These are phyloP conservation scores for Beta vulgaris DNA, from an alignment of 148 eudicot species.

Conservation along the genomic window DNA sequence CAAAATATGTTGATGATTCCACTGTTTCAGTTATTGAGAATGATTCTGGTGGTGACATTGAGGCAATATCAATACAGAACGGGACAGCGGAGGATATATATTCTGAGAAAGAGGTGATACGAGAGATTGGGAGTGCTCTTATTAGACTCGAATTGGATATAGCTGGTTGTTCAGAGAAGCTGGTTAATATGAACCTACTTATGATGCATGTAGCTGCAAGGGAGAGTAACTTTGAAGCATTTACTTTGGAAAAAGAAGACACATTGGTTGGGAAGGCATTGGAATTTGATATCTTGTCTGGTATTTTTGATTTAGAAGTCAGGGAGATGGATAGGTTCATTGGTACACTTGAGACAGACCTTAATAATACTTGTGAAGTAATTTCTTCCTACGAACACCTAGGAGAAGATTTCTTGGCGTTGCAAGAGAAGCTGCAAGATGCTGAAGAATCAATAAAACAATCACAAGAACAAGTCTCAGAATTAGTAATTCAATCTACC, in stretches of 20 bases:
- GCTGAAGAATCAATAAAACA: conserved; percentile 68
- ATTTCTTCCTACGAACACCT: conserved; percentile 45
- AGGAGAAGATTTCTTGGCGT: conserved; percentile 34
- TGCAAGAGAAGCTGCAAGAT: conserved; percentile 57
- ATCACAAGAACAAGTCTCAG: conserved; percentile 64
- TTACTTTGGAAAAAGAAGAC: conserved; percentile 40
- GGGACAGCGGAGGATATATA: conserved; percentile 35
- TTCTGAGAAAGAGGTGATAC: conserved; percentile 41
- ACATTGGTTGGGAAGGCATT: conserved; percentile 43
- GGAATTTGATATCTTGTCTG: conserved; percentile 73
- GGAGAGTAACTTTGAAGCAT: conserved; percentile 80
- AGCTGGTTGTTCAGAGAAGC: conserved; percentile 72
- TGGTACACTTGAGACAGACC: conserved; percentile 47
- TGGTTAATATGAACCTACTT: conserved; percentile 68
- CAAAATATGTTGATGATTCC: conserved; percentile 32
- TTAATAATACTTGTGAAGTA: conserved; percentile 35
- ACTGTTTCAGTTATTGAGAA: conserved; percentile 37
- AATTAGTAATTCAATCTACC: conserved; percentile 59
- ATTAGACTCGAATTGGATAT: conserved; percentile 60
- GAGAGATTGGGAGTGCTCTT: conserved; percentile 41
- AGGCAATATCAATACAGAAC: conserved; percentile 34
- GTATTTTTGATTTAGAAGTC: conserved; percentile 69
- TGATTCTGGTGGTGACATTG: conserved; percentile 41
- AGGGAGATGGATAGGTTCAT: conserved; percentile 48
- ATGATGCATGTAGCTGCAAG: conserved; percentile 77